Conservation (phyloP, 768 basidiomycete species). For the Lentinula sp. region DNA sequence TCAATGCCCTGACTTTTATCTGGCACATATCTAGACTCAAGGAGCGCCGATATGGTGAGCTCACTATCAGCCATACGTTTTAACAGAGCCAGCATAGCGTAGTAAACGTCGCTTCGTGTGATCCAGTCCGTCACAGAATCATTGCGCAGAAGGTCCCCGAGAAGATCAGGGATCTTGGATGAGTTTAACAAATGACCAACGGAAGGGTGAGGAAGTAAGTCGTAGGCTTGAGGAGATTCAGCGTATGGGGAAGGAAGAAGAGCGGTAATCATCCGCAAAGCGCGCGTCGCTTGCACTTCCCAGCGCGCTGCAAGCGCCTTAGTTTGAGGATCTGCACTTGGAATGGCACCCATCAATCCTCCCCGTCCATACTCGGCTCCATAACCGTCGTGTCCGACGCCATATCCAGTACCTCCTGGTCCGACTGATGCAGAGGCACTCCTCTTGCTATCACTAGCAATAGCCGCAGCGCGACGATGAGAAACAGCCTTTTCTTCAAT, state of each 20-base stretch:
- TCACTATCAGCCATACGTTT: constrained; percentile 46
- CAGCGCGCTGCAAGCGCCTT: constrained; percentile 22
- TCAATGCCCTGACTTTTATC: constrained; percentile 33
- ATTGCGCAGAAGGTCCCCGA: constrained; percentile 44
- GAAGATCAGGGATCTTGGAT: constrained; percentile 40
- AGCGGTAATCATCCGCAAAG: constrained; percentile 30
- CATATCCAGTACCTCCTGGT: constrained; percentile 51
- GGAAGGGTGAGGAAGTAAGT: constrained; percentile 43
- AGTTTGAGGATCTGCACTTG: background rate
- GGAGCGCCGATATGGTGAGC: constrained; percentile 39
- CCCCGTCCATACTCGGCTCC: background rate
- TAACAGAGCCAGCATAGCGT: constrained; percentile 41
- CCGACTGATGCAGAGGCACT: constrained; percentile 27
- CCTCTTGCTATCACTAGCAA: constrained; percentile 20
- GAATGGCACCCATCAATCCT: background rate
- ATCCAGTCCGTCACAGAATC: constrained; percentile 53
- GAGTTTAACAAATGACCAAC: constrained; percentile 33
- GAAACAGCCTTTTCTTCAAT: constrained; percentile 33
- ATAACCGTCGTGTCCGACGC: constrained; percentile 7
- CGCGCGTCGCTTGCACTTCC: constrained; percentile 34
- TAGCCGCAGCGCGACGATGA: constrained; percentile 29
- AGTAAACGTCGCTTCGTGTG: constrained; percentile 37
- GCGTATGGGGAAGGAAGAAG: constrained; percentile 41
- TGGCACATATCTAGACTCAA: constrained; percentile 32
- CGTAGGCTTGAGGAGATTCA: constrained; percentile 35